Evolutionary conservation across 2,329 filamentous ascomycete genomes (phyloP), one percentile per base, ranked within the genome.

Genomic region (Lachnellula suecica): DNA sequence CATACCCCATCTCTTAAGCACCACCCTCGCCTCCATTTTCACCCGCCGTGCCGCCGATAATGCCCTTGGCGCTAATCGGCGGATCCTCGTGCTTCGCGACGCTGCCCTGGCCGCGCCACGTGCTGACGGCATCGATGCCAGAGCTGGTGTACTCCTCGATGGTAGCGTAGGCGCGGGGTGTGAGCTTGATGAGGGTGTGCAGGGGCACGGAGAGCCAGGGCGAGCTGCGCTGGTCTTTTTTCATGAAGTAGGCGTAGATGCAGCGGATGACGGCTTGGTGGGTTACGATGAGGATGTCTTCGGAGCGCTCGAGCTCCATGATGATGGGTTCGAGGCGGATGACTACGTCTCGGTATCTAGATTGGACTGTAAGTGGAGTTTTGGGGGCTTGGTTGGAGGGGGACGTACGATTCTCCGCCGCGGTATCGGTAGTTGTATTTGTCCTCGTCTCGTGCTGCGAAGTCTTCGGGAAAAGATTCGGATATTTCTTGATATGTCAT

Each of bases 381-480:
- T 13, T 24, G 3, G 35, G 22, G 9, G 25, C 19, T 47, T 15
- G 9, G 5, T 6, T 9, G 2, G 8, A 10, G 35, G 24, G 10
- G 29, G 38, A 59, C 61, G 42, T 59, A 87, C 56, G 89, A 95
- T 74, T 99, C 94, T 49, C 94, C 94, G 58, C 94, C 94, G 4
- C 94, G 87, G 73, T 99, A 99, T 52, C 94, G 91, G 74, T 99
- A 99, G 76, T 99, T 97, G 82, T 97, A 97, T 73, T 99, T 99
- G 78, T 99, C 94, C 61, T 96, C 91, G 71, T 99, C 94, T 57
- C 94, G 90, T 29, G 93, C 91, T 45, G 85, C 84, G 74, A 99
- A 99, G 74, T 99, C 94, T 62, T 97, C 92, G 0, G 94, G 94
- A 68, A 90, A 97, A 49, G 82, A 76, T 65, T 95, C 84, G 65